These are phyloP conservation scores for Thermochaetoides thermophila DNA, from an alignment of 495 filamentous ascomycete genomes.

Conservation along the genomic window DNA sequence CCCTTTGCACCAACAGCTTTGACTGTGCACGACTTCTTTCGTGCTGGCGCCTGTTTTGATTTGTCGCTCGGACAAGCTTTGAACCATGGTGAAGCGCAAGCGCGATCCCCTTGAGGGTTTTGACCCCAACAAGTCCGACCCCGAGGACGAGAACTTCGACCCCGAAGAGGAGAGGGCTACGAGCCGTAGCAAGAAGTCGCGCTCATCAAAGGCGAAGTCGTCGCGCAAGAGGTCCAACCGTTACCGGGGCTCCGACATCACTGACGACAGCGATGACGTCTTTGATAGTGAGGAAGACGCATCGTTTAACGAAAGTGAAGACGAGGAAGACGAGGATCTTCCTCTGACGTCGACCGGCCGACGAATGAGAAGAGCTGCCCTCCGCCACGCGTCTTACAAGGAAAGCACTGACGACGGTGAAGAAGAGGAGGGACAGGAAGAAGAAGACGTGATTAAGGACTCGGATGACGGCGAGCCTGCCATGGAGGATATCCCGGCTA, in stretches of 20 bases:
- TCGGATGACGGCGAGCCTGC: slow-evolving; percentile 20
- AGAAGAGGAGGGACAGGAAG: too few species aligned
- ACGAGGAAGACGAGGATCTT: slow-evolving; percentile 45
- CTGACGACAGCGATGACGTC: slow-evolving; percentile 51
- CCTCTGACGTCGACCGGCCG: slow-evolving; percentile 55
- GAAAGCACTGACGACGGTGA: slow-evolving; percentile 29
- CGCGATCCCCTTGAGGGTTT: slow-evolving; percentile 44
- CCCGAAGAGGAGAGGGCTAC: slow-evolving; percentile 30
- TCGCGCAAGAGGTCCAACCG: slow-evolving; percentile 34
- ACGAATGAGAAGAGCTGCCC: slow-evolving; percentile 48
- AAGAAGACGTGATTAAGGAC: slow-evolving; percentile 16
- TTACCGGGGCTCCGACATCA: slow-evolving; percentile 48
- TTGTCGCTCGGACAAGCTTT: background rate
- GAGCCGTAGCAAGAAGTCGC: slow-evolving; percentile 26
- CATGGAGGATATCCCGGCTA: slow-evolving; percentile 8
- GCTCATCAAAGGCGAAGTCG: slow-evolving; percentile 21
- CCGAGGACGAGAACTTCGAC: slow-evolving; percentile 67
- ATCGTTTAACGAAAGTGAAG: slow-evolving; percentile 39
- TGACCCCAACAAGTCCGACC: slow-evolving; percentile 72
- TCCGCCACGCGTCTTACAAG: slow-evolving; percentile 29
- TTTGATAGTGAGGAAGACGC: slow-evolving; percentile 43
- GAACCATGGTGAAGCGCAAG: slow-evolving; percentile 44
- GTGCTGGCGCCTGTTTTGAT: background rate
- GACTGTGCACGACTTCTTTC: background rate
- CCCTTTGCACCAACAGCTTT: background rate